Evolutionary conservation across 768 basidiomycete species (phyloP).

Genomic region (Russula vinacea): DNA sequence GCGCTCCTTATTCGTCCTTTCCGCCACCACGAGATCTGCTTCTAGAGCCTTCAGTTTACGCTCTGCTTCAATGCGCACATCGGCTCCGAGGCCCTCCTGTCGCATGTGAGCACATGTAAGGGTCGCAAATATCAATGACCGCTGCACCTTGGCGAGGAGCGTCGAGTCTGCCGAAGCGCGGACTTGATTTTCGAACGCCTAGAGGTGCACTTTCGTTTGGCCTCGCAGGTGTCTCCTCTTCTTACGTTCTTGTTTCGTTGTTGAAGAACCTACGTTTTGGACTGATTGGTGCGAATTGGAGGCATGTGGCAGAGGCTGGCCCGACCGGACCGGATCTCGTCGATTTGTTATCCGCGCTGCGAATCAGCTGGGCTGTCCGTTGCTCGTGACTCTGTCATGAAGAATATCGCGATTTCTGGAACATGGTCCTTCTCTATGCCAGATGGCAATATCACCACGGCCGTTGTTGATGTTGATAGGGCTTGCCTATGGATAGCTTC

Average conservation of each 20-base stretch:
- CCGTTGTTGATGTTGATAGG: slow-evolving; percentile 22
- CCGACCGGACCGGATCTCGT: not conserved
- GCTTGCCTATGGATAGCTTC: slow-evolving; percentile 27
- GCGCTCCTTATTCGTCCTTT: slow-evolving; percentile 63
- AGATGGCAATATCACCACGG: slow-evolving; percentile 16
- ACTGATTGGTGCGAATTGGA: slow-evolving; percentile 18
- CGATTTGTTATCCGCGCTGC: not conserved
- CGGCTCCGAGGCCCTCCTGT: slow-evolving; percentile 79
- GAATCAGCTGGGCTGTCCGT: not conserved
- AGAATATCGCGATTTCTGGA: slow-evolving; percentile 19
- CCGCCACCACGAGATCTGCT: slow-evolving; percentile 63
- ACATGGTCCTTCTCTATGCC: slow-evolving; percentile 18
- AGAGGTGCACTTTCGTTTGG: slow-evolving; percentile 38
- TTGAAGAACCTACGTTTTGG: slow-evolving; percentile 7
- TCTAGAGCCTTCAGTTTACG: slow-evolving; percentile 73
- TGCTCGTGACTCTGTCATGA: slow-evolving; percentile 5
- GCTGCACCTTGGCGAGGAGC: slow-evolving; percentile 74
- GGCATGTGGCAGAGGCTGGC: slow-evolving; percentile 17
- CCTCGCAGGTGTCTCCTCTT: not conserved
- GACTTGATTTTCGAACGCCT: slow-evolving; percentile 89
- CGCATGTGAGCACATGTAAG: not conserved
- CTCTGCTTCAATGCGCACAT: slow-evolving; percentile 78
- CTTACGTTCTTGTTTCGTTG: not conserved
- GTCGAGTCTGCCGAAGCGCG: slow-evolving; percentile 73
- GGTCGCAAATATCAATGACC: not conserved